Percentiles rank a stretch among this genome's conserved stretches.
Conservation (phyloP, 2,329 filamentous ascomycete species). For the Venturia pyrina region DNA sequence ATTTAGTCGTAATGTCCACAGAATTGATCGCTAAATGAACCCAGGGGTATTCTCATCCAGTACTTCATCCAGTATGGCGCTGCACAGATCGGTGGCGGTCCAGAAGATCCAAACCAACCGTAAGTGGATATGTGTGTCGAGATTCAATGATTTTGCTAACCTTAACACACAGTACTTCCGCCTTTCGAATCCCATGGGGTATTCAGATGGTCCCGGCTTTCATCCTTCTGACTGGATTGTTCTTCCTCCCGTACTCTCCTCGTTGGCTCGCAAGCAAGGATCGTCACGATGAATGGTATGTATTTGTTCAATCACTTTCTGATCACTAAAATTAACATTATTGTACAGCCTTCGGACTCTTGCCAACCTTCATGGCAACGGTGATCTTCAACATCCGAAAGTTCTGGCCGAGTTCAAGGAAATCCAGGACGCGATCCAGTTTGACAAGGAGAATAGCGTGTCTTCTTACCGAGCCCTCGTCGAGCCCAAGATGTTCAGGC, state of each 20-base stretch:
- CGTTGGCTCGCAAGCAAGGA: slow-evolving; percentile 62
- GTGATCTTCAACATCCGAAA: slow-evolving; percentile 46
- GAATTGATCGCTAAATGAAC: not conserved
- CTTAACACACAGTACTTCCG: slow-evolving; percentile 17
- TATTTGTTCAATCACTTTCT: not conserved
- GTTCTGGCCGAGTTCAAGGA: slow-evolving; percentile 56
- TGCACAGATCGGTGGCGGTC: slow-evolving; percentile 41
- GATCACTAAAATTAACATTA: slow-evolving; percentile 33
- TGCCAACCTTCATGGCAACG: slow-evolving; percentile 48
- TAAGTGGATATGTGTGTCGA: not conserved
- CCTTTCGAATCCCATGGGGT: slow-evolving; percentile 34
- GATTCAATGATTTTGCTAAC: not conserved
- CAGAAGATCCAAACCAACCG: slow-evolving; percentile 32
- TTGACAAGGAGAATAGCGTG: slow-evolving; percentile 43
- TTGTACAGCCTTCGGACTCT: slow-evolving; percentile 32
- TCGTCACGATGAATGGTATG: slow-evolving; percentile 54
- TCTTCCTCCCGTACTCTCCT: slow-evolving; percentile 42
- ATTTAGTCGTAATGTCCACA: not conserved
- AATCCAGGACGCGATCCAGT: slow-evolving; percentile 44
- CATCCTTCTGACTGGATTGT: slow-evolving; percentile 29
- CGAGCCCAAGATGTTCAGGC: slow-evolving; percentile 43
- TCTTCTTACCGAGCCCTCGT: slow-evolving; percentile 42
- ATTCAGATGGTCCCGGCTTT: slow-evolving; percentile 32
- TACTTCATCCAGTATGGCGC: slow-evolving; percentile 58
- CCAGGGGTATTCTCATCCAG: slow-evolving; percentile 46